Base-by-base conservation (phyloP, 139 green algal species). In the Chlamydomonas schloesseri region DNA sequence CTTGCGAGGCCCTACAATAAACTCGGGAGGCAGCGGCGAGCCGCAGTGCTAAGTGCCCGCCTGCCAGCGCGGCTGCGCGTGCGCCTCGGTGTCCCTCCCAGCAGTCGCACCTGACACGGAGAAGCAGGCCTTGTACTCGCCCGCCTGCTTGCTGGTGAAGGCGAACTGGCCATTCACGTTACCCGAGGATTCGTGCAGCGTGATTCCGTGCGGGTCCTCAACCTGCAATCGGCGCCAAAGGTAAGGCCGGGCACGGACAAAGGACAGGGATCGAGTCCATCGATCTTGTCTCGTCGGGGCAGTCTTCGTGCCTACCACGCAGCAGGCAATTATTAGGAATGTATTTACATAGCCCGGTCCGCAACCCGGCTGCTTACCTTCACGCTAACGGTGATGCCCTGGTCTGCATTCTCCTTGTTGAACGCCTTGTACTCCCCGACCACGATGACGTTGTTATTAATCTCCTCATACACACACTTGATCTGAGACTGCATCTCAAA, bases 121-220 rank as follows among this genome's bases (percentile, higher is more conserved):
- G 86, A 99, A 99, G 89, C 97, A 99, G 6, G 94, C 91, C 86
- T 96, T 97, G 92, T 98, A 98, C 50, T 98, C 94, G 11, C 97
- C 97, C 46, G 93, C 91, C 37, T 76, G 58, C 26, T 95, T 94
- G 42, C 90, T 90, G 6, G 93, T 97, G 87, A 99, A 98, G 17
- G 92, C 92, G 84, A 98, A 98, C 69, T 98, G 90, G 0, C 92
- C 95, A 65, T 82, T 70, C 18, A 65, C 36, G n/a, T 84, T 81
- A 0, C 67, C 81, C 1, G 8, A 24, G 20, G 58, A 36, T 31
- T 91, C 87, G 31, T 85, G 67, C 33, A 91, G 47, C 46, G 82
- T 29, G 1, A 34, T 68, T 18, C 74, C 81, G 62, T 86, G 81
- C 3, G 82, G 81, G 46, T 82, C 81, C 81, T 88, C 81, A 6